A percentile compares a stretch with the other conserved stretches of the same genome.
phyloP scores from a whole-genome alignment of 495 filamentous ascomycete genomes.

The Entonaema liquescens region DNA sequence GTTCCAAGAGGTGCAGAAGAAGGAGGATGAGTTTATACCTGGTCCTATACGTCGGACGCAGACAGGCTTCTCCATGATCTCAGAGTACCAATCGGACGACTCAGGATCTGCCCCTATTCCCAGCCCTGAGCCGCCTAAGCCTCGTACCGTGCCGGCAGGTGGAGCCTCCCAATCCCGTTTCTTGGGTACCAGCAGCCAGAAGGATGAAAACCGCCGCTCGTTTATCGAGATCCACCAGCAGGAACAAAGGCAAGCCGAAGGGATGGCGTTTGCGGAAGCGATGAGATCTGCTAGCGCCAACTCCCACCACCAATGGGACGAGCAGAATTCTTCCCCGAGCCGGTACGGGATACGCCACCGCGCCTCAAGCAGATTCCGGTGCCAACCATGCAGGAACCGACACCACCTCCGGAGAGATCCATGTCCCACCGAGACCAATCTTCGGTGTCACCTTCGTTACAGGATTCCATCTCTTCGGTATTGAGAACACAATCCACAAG shows the following conservation, averaged over 20 bases:
- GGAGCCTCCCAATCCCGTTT: conserved; percentile 42
- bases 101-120: conserved; percentile 37
- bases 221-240: conserved; percentile 68
- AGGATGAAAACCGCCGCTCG: conserved; percentile 57
- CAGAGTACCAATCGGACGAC: conserved; percentile 32
- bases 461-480: conserved; percentile 44
- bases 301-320: conserved; percentile 40
- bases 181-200: conserved; percentile 42
- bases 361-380: conserved; percentile 26
- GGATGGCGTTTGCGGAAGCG: conserved; percentile 68
- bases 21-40: conserved; percentile 47
- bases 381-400: conserved; percentile 36
- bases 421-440: conserved; percentile 33
- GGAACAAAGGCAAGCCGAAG: conserved; percentile 79
- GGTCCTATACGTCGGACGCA: conserved; percentile 56
- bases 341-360: conserved; percentile 20
- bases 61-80: conserved; percentile 55
- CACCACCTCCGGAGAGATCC: conserved; percentile 36
- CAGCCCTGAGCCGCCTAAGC: conserved; percentile 33
- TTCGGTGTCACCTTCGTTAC: conserved; percentile 28
- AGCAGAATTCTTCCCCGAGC: conserved; percentile 43
- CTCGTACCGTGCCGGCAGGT: conserved; percentile 41
- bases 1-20: conserved; percentile 31
- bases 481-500: conserved; percentile 45
- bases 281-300: conserved; percentile 48